Conservation (phyloP, 176 grass and related monocot species). For the Paspalum notatum region DNA sequence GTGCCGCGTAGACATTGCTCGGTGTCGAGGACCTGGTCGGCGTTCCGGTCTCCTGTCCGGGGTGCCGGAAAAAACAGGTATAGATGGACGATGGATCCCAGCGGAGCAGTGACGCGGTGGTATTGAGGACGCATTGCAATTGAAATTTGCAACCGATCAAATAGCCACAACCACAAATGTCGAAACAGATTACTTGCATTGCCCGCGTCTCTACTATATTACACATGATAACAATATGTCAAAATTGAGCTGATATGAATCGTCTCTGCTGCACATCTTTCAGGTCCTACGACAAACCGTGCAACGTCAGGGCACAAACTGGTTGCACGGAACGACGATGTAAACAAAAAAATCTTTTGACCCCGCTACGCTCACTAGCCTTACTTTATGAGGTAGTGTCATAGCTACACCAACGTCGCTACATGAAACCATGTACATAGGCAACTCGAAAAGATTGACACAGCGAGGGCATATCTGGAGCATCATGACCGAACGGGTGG, state of each 20-base stretch:
- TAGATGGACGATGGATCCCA: not conserved
- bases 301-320: not conserved
- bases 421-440: slow-evolving; percentile 31
- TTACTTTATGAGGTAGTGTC: not conserved
- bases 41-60: not conserved
- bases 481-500: slow-evolving; percentile 17
- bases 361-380: slow-evolving; percentile 12
- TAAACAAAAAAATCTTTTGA: not conserved
- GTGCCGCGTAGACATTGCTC: too few species aligned
- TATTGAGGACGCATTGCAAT: not conserved
- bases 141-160: too few species aligned
- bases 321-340: too few species aligned
- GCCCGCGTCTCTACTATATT: slow-evolving; percentile 10
- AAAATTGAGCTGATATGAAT: slow-evolving; percentile 49
- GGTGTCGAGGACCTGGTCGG: not conserved
- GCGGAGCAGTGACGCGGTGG: not conserved
- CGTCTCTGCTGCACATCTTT: slow-evolving; percentile 1
- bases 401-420: slow-evolving; percentile 25
- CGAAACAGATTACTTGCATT: slow-evolving; percentile 10
- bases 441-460: slow-evolving; percentile 17
- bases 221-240: slow-evolving; percentile 31
- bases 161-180: not conserved
- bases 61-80: not conserved
- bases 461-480: not conserved
- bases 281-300: slow-evolving; percentile 33